Evolutionary conservation across 495 filamentous ascomycete genomes (phyloP).

Genomic region (Hyaloscypha finlandica): DNA sequence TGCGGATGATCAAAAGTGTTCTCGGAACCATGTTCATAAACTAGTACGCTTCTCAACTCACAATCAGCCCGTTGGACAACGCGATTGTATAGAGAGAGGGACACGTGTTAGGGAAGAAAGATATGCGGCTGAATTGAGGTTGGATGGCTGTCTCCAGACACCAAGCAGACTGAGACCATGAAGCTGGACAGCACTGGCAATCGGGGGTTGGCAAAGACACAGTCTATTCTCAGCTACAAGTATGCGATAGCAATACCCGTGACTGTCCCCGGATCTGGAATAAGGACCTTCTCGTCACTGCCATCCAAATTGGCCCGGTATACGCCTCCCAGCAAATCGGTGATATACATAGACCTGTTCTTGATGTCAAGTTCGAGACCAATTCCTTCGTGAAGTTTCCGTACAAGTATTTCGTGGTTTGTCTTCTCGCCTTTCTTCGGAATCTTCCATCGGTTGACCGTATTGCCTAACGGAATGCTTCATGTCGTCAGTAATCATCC

Average conservation of each 20-base stretch:
- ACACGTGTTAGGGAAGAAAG: too few relatives aligned
- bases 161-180: neutral
- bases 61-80: too few relatives aligned
- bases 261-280: constrained; percentile 19
- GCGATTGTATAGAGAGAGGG: too few relatives aligned
- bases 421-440: constrained; percentile 26
- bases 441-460: constrained; percentile 17
- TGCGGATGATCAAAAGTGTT: too few relatives aligned
- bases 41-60: too few relatives aligned
- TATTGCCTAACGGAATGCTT: constrained; percentile 10
- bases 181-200: neutral
- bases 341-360: constrained; percentile 43
- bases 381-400: constrained; percentile 52
- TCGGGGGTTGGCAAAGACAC: neutral
- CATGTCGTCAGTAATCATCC: constrained; percentile 7
- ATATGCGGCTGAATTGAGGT: too few relatives aligned
- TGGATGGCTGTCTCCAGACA: too few relatives aligned
- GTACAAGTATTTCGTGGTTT: constrained; percentile 39
- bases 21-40: too few relatives aligned
- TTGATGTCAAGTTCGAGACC: constrained; percentile 45
- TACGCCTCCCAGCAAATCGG: constrained; percentile 48
- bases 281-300: constrained; percentile 39
- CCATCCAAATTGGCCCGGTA: constrained; percentile 48
- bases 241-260: constrained; percentile 22
- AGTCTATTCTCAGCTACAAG: constrained; percentile 1